Percentiles rank a stretch among this genome's conserved stretches.
Conservation (phyloP, 2,329 filamentous ascomycete species). For the Gyromitra esculenta region DNA sequence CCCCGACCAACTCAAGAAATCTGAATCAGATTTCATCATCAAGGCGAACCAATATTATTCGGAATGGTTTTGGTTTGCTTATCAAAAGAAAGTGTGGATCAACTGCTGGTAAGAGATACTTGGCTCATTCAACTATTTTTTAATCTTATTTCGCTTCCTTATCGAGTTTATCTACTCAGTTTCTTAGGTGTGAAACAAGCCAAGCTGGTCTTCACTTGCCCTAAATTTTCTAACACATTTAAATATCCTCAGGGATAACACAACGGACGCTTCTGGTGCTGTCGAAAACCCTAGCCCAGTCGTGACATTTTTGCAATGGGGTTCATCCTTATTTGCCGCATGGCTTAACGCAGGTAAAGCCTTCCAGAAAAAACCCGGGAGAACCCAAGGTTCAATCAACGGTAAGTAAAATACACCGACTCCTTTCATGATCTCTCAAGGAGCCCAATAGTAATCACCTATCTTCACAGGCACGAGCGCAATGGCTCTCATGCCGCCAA, state of each 20-base stretch:
- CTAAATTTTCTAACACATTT: background rate
- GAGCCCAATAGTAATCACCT: background rate
- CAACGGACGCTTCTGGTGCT: constrained; percentile 1
- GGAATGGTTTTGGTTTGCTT: constrained; percentile 67
- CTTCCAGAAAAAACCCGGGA: constrained; percentile 60
- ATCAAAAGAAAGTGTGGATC: constrained; percentile 63
- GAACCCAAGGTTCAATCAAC: constrained; percentile 58
- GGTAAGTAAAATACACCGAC: constrained; percentile 9
- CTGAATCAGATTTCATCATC: constrained; percentile 61
- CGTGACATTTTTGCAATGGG: constrained; percentile 61
- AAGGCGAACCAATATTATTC: constrained; percentile 62
- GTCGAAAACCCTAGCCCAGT: constrained; percentile 3
- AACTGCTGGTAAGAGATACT: constrained; percentile 61
- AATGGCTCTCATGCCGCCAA: constrained; percentile 58
- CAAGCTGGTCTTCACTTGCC: background rate
- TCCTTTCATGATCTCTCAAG: background rate
- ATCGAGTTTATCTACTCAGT: background rate
- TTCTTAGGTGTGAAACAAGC: background rate
- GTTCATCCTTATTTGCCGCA: constrained; percentile 60
- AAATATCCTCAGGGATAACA: constrained; percentile 29
- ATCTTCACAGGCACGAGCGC: constrained; percentile 4
- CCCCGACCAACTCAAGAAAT: constrained; percentile 58
- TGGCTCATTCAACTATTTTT: background rate
- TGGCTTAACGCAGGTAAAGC: constrained; percentile 59
- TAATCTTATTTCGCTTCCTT: background rate